Base-by-base conservation (phyloP, 306 rosid genomes). In the Cucurbita argyrosperma region DNA sequence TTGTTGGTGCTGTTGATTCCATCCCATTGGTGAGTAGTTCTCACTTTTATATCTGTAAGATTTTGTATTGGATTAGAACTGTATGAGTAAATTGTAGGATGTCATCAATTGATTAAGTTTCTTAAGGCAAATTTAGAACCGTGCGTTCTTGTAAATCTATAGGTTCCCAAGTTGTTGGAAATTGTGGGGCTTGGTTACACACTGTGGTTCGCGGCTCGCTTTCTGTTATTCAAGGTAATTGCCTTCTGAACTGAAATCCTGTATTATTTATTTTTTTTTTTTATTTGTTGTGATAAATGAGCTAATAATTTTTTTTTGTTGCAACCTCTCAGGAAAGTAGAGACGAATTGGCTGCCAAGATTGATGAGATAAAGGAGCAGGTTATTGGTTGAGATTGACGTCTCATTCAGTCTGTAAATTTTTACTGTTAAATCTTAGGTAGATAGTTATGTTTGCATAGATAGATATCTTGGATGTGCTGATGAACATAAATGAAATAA, bases 131-230 rank as follows among this genome's bases (percentile, higher is more conserved):
- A 21, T 21, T 46, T 12, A 19, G 0, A 43, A 43, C 30, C 19
- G 19, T 7, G 1, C 12, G 23, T 21, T 67, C 13, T 60, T 19
- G 66, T 49, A 54, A 43, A 30, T 30, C 35, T 71, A 21, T 80
- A 91, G 99, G 76, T 94, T 66, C 99, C 97, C 71, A 94, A 94
- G 85, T 72, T 94, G 78, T 73, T 94, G 85, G 99, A 91, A 82
- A 78, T 91, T 30, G 88, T 94, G 6, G 99, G 97, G 57, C 96
- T 94, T 66, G 92, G 82, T 54, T 91, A 89, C 74, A 82, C 91
- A 6, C 16, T 87, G 42, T 94, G 99, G 99, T 94, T 94, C 81
- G 82, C 81, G 14, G 81, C 79, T 73, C 97, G 99, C 38, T 94
- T 86, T 80, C 84, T 94, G 70, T 74, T 94, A 57, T 94, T 91